A percentile compares a stretch with the other conserved stretches of the same genome.
Evolutionary conservation across 2,329 filamentous ascomycete genomes (phyloP).

Genomic region (Lasiodiplodia theobromae): DNA sequence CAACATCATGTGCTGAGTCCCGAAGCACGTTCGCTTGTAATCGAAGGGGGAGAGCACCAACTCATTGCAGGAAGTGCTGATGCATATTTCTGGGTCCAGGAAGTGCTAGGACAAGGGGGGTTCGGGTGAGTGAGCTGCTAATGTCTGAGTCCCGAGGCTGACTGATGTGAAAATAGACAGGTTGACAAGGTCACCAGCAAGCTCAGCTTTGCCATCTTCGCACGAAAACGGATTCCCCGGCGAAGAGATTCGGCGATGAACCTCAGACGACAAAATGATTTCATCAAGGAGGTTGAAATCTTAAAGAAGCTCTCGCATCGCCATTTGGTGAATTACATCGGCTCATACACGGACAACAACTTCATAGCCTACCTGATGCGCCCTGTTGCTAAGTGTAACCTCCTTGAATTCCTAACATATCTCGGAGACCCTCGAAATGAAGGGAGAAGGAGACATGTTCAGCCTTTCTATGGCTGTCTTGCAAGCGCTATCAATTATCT

Average conservation of each 20-base stretch:
- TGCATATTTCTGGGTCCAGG: background rate
- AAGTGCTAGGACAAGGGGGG: background rate
- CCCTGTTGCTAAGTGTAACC: background rate
- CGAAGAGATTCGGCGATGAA: background rate
- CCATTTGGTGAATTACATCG: constrained; percentile 41
- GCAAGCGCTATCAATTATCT: constrained; percentile 23
- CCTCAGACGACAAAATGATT: constrained; percentile 28
- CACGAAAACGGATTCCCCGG: constrained; percentile 39
- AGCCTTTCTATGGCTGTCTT: constrained; percentile 32
- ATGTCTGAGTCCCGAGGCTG: background rate
- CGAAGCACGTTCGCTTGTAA: background rate
- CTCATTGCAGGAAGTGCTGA: background rate
- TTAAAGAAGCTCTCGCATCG: constrained; percentile 41
- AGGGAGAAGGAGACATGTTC: constrained; percentile 27
- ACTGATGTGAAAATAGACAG: background rate
- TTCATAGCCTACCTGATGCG: constrained; percentile 42
- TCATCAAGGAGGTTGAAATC: constrained; percentile 39
- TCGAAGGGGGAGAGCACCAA: background rate
- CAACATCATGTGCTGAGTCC: constrained; percentile 1
- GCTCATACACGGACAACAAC: constrained; percentile 43
- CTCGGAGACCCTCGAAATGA: constrained; percentile 5
- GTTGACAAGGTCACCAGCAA: constrained; percentile 36
- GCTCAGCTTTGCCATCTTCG: constrained; percentile 38
- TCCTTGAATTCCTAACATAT: background rate
- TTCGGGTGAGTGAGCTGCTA: background rate